These are phyloP conservation scores for Gentiana macrophylla DNA, from an alignment of 257 asterid genomes.

Conservation along the genomic window DNA sequence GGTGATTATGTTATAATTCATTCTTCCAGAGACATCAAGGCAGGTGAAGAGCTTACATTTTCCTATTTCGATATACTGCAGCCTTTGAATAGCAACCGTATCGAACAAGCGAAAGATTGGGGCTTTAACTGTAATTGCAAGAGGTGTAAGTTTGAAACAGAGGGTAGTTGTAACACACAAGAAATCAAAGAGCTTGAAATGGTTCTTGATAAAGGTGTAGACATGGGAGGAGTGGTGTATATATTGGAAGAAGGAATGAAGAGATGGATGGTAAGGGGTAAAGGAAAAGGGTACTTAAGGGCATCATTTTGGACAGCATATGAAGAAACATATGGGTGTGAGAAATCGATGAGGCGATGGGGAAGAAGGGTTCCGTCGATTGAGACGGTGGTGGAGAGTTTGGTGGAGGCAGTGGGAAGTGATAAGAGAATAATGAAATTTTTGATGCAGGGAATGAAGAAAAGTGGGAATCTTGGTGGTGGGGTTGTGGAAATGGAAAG, in stretches of 20 bases:
- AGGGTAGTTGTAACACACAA: constrained; percentile 24
- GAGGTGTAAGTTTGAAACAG: constrained; percentile 47
- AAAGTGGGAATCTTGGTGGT: constrained; percentile 12
- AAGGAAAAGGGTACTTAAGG: constrained; percentile 63
- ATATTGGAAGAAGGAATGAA: constrained; percentile 73
- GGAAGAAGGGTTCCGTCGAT: constrained; percentile 51
- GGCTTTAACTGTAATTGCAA: constrained; percentile 63
- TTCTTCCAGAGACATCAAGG: constrained; percentile 62
- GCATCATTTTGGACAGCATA: constrained; percentile 84
- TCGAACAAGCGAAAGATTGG: constrained; percentile 51
- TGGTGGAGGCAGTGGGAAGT: constrained; percentile 59
- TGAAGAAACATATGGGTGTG: constrained; percentile 38
- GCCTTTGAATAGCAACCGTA: constrained; percentile 24
- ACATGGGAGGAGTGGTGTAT: constrained; percentile 53
- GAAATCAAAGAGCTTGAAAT: constrained; percentile 55
- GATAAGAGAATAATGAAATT: constrained; percentile 58
- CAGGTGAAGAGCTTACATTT: constrained; percentile 68
- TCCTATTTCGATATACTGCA: constrained; percentile 59
- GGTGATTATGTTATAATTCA: constrained; percentile 67
- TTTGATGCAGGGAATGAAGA: constrained; percentile 40
- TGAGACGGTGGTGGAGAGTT: constrained; percentile 53
- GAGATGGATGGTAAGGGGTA: constrained; percentile 61
- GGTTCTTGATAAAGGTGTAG: constrained; percentile 37
- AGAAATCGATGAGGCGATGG: constrained; percentile 56
- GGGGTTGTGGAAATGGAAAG: constrained; percentile 64